Evolutionary conservation across 1,284 basidiomycete species (phyloP).

Genomic region (Pseudozyma flocculosa): DNA sequence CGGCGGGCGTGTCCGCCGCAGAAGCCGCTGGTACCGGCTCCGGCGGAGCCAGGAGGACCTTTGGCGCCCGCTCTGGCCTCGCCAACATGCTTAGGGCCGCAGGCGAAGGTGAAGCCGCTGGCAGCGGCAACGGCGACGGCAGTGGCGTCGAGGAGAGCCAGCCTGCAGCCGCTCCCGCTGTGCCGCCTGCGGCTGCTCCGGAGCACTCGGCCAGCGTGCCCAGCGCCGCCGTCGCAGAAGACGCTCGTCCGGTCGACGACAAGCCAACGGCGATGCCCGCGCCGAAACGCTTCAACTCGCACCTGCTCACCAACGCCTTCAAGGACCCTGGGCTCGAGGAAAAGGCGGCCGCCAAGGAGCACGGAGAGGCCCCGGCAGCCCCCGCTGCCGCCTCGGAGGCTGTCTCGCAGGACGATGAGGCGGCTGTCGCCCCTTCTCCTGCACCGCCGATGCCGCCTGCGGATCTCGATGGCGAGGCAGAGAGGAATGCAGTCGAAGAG

Average conservation of each 20-base stretch:
- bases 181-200: too few species aligned
- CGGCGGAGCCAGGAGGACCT: constrained; percentile 42
- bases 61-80: constrained; percentile 28
- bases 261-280: not conserved
- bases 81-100: constrained; percentile 10
- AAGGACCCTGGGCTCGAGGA: constrained; percentile 12
- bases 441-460: not conserved
- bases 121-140: too few species aligned
- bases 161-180: too few species aligned
- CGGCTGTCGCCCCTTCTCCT: constrained; percentile 2
- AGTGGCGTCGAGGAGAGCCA: too few species aligned
- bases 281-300: constrained; percentile 36
- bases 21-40: constrained; percentile 47
- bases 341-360: constrained; percentile 11
- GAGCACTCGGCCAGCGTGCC: too few species aligned
- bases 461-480: too few species aligned
- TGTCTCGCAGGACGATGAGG: not conserved
- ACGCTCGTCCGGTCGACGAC: not conserved
- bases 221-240: too few species aligned
- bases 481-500: constrained; percentile 30
- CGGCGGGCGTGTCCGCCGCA: constrained; percentile 28
- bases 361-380: not conserved
- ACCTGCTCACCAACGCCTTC: constrained; percentile 29
- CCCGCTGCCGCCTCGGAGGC: not conserved
- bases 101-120: not conserved